These are phyloP conservation scores for Protomyces inundatus DNA, from an alignment of 1,139 yeast genomes.

Conservation along the genomic window DNA sequence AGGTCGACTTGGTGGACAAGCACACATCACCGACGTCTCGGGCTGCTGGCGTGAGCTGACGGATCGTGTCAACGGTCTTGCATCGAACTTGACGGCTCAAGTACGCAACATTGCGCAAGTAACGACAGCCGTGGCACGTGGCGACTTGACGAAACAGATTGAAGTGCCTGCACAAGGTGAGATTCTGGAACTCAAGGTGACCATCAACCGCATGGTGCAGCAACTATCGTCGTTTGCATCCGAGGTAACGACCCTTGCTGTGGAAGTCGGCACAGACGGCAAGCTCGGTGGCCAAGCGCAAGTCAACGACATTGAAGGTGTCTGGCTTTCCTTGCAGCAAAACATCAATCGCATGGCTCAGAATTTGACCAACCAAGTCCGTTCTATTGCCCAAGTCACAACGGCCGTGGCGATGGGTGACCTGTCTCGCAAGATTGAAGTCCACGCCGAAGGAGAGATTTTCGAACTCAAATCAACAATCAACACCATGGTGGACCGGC, in stretches of 20 bases:
- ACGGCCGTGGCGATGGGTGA: slow-evolving; percentile 93
- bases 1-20: slow-evolving; percentile 84
- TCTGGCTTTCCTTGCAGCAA: slow-evolving; percentile 88
- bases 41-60: slow-evolving; percentile 89
- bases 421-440: slow-evolving; percentile 78
- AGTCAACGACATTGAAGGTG: slow-evolving; percentile 88
- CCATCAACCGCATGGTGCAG: slow-evolving; percentile 88
- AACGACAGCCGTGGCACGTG: slow-evolving; percentile 88
- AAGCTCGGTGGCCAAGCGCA: slow-evolving; percentile 87
- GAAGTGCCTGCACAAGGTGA: slow-evolving; percentile 89
- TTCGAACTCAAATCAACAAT: slow-evolving; percentile 21
- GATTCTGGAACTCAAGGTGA: slow-evolving; percentile 75
- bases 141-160: slow-evolving; percentile 77
- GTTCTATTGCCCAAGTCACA: slow-evolving; percentile 84
- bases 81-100: slow-evolving; percentile 76
- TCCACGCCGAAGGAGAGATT: slow-evolving; percentile 75
- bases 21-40: slow-evolving; percentile 73
- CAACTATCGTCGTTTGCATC: slow-evolving; percentile 82
- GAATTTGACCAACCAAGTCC: slow-evolving; percentile 79
- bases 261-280: slow-evolving; percentile 88
- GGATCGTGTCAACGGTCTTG: slow-evolving; percentile 89
- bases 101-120: slow-evolving; percentile 87
- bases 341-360: slow-evolving; percentile 88
- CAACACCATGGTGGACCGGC: slow-evolving; percentile 77
- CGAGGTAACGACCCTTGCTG: slow-evolving; percentile 78